Evolutionary conservation across 2,329 filamentous ascomycete species (phyloP).

Genomic region (Chalaropsis thielavioides): DNA sequence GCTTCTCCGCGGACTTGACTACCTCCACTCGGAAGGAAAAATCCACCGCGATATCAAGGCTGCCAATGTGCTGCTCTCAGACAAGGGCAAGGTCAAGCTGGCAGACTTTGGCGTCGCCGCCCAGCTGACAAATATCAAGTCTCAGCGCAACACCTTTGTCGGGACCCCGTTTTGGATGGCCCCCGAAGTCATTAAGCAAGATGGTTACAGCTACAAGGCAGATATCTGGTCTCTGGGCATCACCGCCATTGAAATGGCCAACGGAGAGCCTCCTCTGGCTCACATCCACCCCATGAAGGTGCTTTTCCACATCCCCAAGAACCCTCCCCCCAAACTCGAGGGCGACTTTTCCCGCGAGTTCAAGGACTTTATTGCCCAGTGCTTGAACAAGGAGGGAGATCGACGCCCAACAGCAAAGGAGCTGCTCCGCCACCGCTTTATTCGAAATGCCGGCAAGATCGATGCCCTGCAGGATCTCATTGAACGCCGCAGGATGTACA

Average conservation of each 20-base stretch:
- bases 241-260: slow-evolving; percentile 77
- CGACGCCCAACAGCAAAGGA: slow-evolving; percentile 73
- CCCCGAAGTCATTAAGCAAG: slow-evolving; percentile 82
- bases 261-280: slow-evolving; percentile 77
- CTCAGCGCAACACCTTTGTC: slow-evolving; percentile 92
- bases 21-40: slow-evolving; percentile 85
- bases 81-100: slow-evolving; percentile 80
- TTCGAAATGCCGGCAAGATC: slow-evolving; percentile 71
- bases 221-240: slow-evolving; percentile 91
- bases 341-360: slow-evolving; percentile 80
- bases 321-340: slow-evolving; percentile 68
- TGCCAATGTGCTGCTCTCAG: slow-evolving; percentile 86
- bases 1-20: slow-evolving; percentile 76
- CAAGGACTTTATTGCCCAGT: slow-evolving; percentile 84
- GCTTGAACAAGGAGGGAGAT: slow-evolving; percentile 84
- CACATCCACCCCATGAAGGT: slow-evolving; percentile 89
- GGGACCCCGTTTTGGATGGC: slow-evolving; percentile 98
- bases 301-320: slow-evolving; percentile 80
- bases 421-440: slow-evolving; percentile 74
- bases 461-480: slow-evolving; percentile 82
- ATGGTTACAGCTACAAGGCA: slow-evolving; percentile 70
- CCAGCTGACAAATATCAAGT: slow-evolving; percentile 94
- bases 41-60: slow-evolving; percentile 96
- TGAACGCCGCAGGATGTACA: slow-evolving; percentile 61
- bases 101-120: slow-evolving; percentile 96